Evolutionary conservation across 192 early-diverging fungal genomes (phyloP).

Genomic region (Ambispora gerdemannii): DNA sequence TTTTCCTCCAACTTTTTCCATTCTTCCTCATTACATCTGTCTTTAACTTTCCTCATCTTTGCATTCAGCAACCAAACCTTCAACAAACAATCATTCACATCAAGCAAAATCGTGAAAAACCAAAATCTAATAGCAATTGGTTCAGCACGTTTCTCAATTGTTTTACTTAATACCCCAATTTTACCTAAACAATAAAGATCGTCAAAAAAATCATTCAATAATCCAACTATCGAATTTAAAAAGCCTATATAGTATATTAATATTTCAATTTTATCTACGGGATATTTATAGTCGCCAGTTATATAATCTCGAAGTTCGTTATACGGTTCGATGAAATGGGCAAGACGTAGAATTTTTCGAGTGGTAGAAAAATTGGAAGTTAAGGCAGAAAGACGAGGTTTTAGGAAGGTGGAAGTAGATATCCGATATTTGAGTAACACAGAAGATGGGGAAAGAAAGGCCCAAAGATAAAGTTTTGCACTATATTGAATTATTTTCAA

Average conservation of each 20-base stretch:
- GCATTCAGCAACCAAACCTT: slow-evolving; percentile 34
- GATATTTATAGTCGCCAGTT: slow-evolving; percentile 12
- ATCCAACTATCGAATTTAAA: slow-evolving; percentile 48
- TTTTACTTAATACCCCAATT: slow-evolving; percentile 58
- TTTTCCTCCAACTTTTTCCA: slow-evolving; percentile 42
- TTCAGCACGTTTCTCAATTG: slow-evolving; percentile 51
- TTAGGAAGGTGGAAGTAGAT: neutral
- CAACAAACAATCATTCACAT: slow-evolving; percentile 54
- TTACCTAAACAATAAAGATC: slow-evolving; percentile 73
- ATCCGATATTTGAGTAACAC: slow-evolving; percentile 33
- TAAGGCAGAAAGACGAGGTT: slow-evolving; percentile 39
- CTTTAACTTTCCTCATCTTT: slow-evolving; percentile 14
- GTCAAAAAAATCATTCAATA: slow-evolving; percentile 70
- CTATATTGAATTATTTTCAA: slow-evolving; percentile 77
- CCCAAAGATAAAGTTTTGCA: slow-evolving; percentile 66
- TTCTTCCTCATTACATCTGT: slow-evolving; percentile 30
- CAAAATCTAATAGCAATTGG: slow-evolving; percentile 64
- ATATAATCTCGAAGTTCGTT: slow-evolving; percentile 44
- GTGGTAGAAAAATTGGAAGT: slow-evolving; percentile 72
- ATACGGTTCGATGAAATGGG: slow-evolving; percentile 66
- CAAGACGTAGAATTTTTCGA: slow-evolving; percentile 71
- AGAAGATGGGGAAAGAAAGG: slow-evolving; percentile 31
- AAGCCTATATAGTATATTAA: slow-evolving; percentile 28
- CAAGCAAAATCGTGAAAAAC: slow-evolving; percentile 68
- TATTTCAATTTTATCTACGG: slow-evolving; percentile 1